A percentile compares a stretch with the other conserved stretches of the same genome.
Evolutionary conservation across 495 filamentous ascomycete species (phyloP).

Genomic region (Pseudotulostoma volvatum): DNA sequence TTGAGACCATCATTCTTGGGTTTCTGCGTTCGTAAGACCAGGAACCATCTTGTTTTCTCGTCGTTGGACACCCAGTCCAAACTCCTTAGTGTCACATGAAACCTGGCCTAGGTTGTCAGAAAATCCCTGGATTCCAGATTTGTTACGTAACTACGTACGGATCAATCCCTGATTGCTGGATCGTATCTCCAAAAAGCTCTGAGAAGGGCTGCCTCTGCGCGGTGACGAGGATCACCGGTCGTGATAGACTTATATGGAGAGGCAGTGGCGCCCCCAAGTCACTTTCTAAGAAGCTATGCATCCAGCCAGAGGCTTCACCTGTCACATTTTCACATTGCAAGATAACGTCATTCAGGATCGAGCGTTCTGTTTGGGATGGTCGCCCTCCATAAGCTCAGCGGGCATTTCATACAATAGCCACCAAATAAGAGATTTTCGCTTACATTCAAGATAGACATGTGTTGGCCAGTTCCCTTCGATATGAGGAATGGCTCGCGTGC

Average conservation of each 20-base stretch:
- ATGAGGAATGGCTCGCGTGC: slow-evolving; percentile 68
- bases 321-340: slow-evolving; percentile 15
- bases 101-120: slow-evolving; percentile 19
- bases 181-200: slow-evolving; percentile 15
- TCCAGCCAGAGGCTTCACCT: slow-evolving; percentile 3
- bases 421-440: no score
- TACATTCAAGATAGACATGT: slow-evolving; percentile 89
- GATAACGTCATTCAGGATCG: slow-evolving; percentile 37
- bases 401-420: slow-evolving; percentile 5
- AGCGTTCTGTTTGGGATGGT: slow-evolving; percentile 41
- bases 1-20: slow-evolving; percentile 40
- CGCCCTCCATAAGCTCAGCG: slow-evolving; percentile 40
- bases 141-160: slow-evolving; percentile 27
- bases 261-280: slow-evolving; percentile 66
- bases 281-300: slow-evolving; percentile 50
- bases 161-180: slow-evolving; percentile 25
- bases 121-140: no score
- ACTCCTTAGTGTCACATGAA: slow-evolving; percentile 27
- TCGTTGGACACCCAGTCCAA: slow-evolving; percentile 56
- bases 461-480: slow-evolving; percentile 83
- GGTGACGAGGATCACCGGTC: slow-evolving; percentile 50
- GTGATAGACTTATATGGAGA: slow-evolving; percentile 79
- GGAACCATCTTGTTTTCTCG: slow-evolving; percentile 70
- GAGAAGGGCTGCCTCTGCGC: slow-evolving; percentile 49
- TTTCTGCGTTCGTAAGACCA: slow-evolving; percentile 48